Percentiles rank a stretch among this genome's conserved stretches.
These are phyloP conservation scores for Medakamo hakoo DNA, from an alignment of 139 green algal genomes.

Conservation along the genomic window DNA sequence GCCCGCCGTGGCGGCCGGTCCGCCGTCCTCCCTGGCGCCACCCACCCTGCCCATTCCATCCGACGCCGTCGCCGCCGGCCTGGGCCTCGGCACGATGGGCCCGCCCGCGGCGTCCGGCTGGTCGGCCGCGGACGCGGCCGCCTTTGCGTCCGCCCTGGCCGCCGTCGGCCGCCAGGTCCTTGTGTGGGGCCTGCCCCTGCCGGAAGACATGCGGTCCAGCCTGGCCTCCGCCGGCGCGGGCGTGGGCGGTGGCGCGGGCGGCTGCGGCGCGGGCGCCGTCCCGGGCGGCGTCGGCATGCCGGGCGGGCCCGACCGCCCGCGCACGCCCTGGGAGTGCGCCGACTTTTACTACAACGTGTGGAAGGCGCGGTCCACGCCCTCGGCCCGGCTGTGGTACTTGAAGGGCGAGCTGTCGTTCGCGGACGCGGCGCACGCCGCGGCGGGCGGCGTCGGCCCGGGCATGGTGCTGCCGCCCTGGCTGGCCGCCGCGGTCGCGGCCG, in stretches of 20 bases:
- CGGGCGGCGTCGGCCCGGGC: too few species aligned
- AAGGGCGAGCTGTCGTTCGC: neutral
- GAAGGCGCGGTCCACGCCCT: constrained; percentile 7
- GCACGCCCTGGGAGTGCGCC: neutral
- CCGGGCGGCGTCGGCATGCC: neutral
- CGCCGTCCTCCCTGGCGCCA: too few species aligned
- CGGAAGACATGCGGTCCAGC: too few species aligned
- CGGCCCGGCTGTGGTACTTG: constrained; percentile 5
- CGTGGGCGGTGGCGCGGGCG: too few species aligned
- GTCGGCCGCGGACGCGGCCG: neutral
- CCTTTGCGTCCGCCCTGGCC: neutral
- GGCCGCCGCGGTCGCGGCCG: too few species aligned
- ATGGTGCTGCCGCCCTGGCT: too few species aligned
- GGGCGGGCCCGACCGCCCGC: neutral
- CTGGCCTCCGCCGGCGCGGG: too few species aligned
- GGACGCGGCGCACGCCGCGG: too few species aligned
- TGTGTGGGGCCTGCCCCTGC: neutral
- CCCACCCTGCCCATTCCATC: too few species aligned
- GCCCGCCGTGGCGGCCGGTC: too few species aligned
- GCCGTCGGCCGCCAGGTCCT: neutral
- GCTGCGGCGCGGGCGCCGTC: too few species aligned
- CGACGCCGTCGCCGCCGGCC: too few species aligned
- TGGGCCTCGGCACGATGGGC: neutral
- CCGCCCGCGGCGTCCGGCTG: neutral
- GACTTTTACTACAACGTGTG: constrained; percentile 16